Conservation (phyloP, 345 rosid genomes). For the Gossypium arboreum region DNA sequence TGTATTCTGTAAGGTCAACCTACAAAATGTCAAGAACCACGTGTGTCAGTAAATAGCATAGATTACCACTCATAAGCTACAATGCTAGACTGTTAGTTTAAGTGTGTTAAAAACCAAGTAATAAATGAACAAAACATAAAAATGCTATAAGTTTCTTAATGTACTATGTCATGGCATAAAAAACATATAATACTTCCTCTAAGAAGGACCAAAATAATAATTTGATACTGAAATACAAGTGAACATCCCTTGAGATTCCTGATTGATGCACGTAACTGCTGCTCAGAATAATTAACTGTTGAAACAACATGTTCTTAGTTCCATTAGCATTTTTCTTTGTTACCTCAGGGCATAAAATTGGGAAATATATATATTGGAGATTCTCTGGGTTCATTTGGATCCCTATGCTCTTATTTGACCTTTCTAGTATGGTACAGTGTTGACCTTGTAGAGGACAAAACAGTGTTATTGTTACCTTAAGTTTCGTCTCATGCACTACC, state of each 20-base stretch:
- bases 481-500: slow-evolving; percentile 91
- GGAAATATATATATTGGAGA: background rate
- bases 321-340: background rate
- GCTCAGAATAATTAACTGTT: background rate
- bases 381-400: background rate
- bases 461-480: slow-evolving; percentile 54
- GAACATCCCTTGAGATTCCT: background rate
- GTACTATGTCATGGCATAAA: background rate
- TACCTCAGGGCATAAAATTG: background rate
- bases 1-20: slow-evolving; percentile 95
- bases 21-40: slow-evolving; percentile 27
- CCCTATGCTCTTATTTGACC: background rate
- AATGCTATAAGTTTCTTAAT: background rate
- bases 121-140: background rate
- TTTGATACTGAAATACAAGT: background rate
- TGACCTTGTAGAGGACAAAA: slow-evolving; percentile 3
- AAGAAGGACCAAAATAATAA: background rate
- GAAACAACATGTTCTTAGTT: background rate
- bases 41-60: slow-evolving; percentile 3
- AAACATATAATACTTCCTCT: background rate
- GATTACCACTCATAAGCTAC: background rate
- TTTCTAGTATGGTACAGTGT: background rate
- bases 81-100: background rate
- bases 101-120: background rate
- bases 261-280: background rate